These are phyloP conservation scores for Erigeron philadelphicus DNA, from an alignment of 140 eudicot genomes.

Conservation along the genomic window DNA sequence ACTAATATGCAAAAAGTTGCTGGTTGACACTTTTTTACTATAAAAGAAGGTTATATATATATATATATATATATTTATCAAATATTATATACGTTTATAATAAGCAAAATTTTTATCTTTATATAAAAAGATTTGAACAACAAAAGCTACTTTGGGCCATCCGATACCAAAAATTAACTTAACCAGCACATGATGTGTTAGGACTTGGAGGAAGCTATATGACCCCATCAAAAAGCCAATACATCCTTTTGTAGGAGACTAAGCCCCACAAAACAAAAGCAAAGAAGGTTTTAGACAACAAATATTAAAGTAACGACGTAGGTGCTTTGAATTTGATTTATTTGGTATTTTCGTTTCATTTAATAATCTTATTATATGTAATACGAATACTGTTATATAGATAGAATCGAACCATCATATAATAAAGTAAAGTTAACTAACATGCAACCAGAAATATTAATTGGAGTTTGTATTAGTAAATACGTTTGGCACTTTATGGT, in stretches of 20 bases:
- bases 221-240: conserved; percentile 19
- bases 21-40: no score
- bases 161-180: background rate
- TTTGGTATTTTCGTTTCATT: background rate
- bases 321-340: conserved; percentile 9
- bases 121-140: background rate
- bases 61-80: no score
- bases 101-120: no score
- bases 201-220: background rate
- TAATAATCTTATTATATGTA: background rate
- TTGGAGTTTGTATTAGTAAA: background rate
- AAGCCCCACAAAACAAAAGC: conserved; percentile 27
- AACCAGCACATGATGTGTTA: conserved; percentile 16
- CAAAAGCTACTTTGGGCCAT: background rate
- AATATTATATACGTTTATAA: no score
- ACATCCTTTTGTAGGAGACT: conserved; percentile 28
- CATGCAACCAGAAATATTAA: background rate
- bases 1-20: no score
- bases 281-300: conserved; percentile 20
- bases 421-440: no score
- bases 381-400: background rate
- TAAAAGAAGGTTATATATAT: no score
- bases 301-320: background rate
- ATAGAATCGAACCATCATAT: no score
- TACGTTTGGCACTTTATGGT: background rate